Evolutionary conservation across 2,329 filamentous ascomycete genomes (phyloP).

Genomic region (Saccharata proteae): DNA sequence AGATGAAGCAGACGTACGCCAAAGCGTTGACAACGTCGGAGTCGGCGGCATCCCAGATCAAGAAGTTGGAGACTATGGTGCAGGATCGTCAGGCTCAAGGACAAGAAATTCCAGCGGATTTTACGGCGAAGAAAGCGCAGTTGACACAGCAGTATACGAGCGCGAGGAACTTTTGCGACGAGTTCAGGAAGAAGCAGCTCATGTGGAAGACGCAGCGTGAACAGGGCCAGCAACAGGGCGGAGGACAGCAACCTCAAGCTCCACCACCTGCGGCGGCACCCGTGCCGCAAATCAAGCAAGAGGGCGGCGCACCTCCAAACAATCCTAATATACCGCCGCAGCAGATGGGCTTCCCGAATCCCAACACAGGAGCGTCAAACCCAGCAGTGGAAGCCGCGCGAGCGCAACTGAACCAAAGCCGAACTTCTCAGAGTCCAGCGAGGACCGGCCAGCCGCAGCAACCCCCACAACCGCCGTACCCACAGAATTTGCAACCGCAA

Average conservation of each 20-base stretch:
- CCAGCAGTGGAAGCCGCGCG: constrained; percentile 6
- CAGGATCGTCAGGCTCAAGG: constrained; percentile 19
- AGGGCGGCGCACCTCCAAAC: constrained; percentile 14
- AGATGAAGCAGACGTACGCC: constrained; percentile 22
- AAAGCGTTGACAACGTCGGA: constrained; percentile 23
- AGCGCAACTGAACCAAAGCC: constrained; percentile 6
- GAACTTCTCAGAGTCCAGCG: constrained; percentile 7
- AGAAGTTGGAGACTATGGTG: constrained; percentile 17
- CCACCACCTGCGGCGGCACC: not conserved
- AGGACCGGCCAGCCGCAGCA: constrained; percentile 13
- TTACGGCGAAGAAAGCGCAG: constrained; percentile 16
- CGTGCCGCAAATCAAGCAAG: constrained; percentile 22
- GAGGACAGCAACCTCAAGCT: constrained; percentile 9
- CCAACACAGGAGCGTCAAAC: constrained; percentile 7
- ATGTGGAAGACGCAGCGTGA: constrained; percentile 19
- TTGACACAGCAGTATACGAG: constrained; percentile 19
- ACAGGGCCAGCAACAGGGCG: constrained; percentile 1
- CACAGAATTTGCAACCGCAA: constrained; percentile 18
- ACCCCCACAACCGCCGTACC: constrained; percentile 15
- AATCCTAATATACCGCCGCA: constrained; percentile 5
- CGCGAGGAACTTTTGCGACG: constrained; percentile 21
- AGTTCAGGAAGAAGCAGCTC: constrained; percentile 23
- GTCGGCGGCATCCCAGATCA: constrained; percentile 15
- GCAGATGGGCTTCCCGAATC: constrained; percentile 8
- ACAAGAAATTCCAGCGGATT: constrained; percentile 21